phyloP scores from a whole-genome alignment of 495 filamentous ascomycete genomes.

The Aspergillus panamensis region DNA sequence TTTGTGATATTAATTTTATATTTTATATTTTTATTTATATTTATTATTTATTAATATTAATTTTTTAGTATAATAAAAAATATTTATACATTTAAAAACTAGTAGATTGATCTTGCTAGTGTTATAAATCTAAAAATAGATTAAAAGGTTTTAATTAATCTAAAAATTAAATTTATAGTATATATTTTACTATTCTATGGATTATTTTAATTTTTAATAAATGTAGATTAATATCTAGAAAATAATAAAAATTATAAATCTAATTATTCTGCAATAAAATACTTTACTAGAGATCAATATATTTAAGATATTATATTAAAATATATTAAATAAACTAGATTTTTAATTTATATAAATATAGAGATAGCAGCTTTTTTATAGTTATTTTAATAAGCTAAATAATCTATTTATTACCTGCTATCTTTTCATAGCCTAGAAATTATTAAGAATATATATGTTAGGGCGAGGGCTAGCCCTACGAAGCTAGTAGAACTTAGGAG shows the following conservation, averaged over 20 bases:
- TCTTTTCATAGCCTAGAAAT: too few relatives aligned
- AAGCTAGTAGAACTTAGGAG: too few relatives aligned
- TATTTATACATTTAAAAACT: not conserved
- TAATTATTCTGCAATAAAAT: not conserved
- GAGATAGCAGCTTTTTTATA: too few relatives aligned
- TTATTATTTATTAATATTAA: not conserved
- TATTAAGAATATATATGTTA: too few relatives aligned
- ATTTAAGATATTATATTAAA: not conserved
- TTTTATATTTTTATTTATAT: not conserved
- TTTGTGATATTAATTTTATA: not conserved
- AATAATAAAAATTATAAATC: not conserved
- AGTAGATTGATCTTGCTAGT: not conserved
- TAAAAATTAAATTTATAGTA: not conserved
- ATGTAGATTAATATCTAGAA: not conserved
- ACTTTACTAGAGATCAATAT: not conserved
- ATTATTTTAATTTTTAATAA: not conserved
- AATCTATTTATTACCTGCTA: too few relatives aligned
- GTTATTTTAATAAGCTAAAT: not conserved
- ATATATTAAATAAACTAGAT: not conserved
- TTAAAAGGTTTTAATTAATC: not conserved
- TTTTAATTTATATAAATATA: not conserved
- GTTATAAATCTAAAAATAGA: not conserved
- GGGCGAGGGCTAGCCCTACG: too few relatives aligned
- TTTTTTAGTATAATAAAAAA: not conserved
- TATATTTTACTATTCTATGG: not conserved